phyloP scores from a whole-genome alignment of 2,329 filamentous ascomycete species.

The Madurella mycetomatis region DNA sequence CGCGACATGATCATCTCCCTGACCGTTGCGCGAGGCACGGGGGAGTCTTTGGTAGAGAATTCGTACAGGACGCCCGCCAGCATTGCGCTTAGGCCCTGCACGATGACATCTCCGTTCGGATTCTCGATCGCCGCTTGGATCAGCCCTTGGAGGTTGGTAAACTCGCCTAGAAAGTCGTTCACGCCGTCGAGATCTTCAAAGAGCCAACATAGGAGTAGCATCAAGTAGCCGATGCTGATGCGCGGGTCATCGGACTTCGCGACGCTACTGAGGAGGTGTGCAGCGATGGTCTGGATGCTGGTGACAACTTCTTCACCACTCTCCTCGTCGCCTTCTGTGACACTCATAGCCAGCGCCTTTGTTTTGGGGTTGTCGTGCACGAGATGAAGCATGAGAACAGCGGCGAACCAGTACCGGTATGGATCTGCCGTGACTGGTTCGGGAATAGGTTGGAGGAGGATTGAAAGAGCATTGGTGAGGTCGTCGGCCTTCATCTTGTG shows the following conservation, averaged over 20 bases:
- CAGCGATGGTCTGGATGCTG: slow-evolving; percentile 81
- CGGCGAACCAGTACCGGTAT: slow-evolving; percentile 86
- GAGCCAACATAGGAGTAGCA: slow-evolving; percentile 83
- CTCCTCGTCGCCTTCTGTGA: slow-evolving; percentile 84
- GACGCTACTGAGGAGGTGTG: slow-evolving; percentile 77
- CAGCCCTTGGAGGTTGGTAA: slow-evolving; percentile 83
- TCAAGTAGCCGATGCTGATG: slow-evolving; percentile 78
- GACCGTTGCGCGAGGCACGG: slow-evolving; percentile 74
- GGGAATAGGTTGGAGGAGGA: slow-evolving; percentile 65
- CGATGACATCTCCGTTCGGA: slow-evolving; percentile 57
- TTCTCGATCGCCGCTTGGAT: slow-evolving; percentile 68
- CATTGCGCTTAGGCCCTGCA: slow-evolving; percentile 79
- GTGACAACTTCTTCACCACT: slow-evolving; percentile 93
- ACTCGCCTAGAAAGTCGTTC: slow-evolving; percentile 88
- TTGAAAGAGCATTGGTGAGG: slow-evolving; percentile 82
- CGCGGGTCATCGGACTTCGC: slow-evolving; percentile 68
- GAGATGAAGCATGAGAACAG: slow-evolving; percentile 80
- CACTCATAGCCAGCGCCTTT: slow-evolving; percentile 72
- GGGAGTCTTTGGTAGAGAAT: slow-evolving; percentile 95
- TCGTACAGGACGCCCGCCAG: slow-evolving; percentile 88
- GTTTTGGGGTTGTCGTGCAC: slow-evolving; percentile 74
- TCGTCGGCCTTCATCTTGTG: slow-evolving; percentile 74
- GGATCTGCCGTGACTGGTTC: slow-evolving; percentile 66
- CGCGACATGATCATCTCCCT: slow-evolving; percentile 72
- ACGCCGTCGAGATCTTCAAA: slow-evolving; percentile 90